Conservation (phyloP, 2,329 filamentous ascomycete genomes). For the Juglanconis oblonga region DNA sequence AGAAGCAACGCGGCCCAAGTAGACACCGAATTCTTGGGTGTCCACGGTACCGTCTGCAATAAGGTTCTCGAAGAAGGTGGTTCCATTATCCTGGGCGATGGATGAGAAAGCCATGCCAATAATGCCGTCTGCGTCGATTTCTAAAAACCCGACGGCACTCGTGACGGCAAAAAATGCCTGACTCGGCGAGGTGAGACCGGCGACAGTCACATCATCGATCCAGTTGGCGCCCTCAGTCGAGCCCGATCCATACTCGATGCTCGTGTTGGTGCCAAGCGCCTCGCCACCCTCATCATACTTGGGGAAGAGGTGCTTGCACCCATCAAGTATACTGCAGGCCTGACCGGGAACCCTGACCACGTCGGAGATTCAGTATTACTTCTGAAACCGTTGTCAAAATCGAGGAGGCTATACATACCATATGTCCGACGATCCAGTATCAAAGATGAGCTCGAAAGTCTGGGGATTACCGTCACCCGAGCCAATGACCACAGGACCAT, state of each 20-base stretch:
- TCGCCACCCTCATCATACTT: slow-evolving; percentile 9
- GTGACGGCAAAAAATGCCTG: slow-evolving; percentile 7
- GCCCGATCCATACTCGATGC: slow-evolving; percentile 7
- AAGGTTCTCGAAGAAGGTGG: slow-evolving; percentile 8
- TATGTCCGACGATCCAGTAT: slow-evolving; percentile 5
- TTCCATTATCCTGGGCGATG: slow-evolving; percentile 9
- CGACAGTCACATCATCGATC: slow-evolving; percentile 11
- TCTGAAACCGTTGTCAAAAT: neutral
- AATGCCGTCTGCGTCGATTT: slow-evolving; percentile 7
- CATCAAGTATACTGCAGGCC: neutral
- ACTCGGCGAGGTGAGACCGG: slow-evolving; percentile 6
- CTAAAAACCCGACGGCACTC: slow-evolving; percentile 1
- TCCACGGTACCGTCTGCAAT: slow-evolving; percentile 2
- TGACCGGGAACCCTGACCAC: neutral
- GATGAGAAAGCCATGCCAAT: slow-evolving; percentile 10
- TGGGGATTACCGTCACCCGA: slow-evolving; percentile 1
- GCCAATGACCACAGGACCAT: slow-evolving; percentile 3
- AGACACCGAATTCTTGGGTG: slow-evolving; percentile 10
- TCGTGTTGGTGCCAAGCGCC: slow-evolving; percentile 2
- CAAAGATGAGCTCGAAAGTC: slow-evolving; percentile 11
- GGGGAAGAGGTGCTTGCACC: neutral
- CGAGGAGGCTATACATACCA: neutral
- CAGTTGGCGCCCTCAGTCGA: slow-evolving; percentile 8
- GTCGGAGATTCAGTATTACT: neutral
- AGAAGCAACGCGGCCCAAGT: slow-evolving; percentile 10